Evolutionary conservation across 345 rosid species (phyloP).

Genomic region (Abelmoschus esculentus): DNA sequence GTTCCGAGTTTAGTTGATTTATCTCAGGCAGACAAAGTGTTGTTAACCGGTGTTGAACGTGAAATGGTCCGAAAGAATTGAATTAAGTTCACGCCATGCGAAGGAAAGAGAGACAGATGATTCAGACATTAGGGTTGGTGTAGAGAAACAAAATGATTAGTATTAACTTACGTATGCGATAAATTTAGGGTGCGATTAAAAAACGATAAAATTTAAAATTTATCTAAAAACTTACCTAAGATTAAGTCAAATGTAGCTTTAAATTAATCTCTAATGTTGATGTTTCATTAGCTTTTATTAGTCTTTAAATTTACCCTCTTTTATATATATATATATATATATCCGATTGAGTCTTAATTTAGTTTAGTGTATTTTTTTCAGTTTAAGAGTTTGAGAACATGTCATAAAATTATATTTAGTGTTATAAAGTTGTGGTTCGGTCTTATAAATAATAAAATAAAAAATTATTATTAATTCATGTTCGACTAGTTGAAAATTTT

Average conservation of each 20-base stretch:
- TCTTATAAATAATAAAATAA: no score
- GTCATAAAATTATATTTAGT: no score
- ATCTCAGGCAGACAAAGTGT: slow-evolving; percentile 21
- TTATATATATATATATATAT: no score
- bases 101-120: not conserved
- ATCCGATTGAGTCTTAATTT: no score
- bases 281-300: not conserved
- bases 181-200: no score
- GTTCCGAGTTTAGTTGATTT: slow-evolving; percentile 8
- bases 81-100: not conserved
- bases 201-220: no score
- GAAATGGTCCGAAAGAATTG: not conserved
- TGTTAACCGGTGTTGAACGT: slow-evolving; percentile 6
- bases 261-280: slow-evolving; percentile 1
- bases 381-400: no score
- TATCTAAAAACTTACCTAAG: no score
- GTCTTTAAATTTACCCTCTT: not conserved
- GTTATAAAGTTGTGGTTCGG: no score
- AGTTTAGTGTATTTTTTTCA: no score
- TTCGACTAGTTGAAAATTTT: no score
- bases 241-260: not conserved
- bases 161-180: not conserved
- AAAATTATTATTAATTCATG: no score
- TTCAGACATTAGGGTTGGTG: not conserved
- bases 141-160: not conserved